Percentiles rank a stretch among this genome's conserved stretches.
phyloP scores from a whole-genome alignment of 163 green algal species.

The Scenedesmus sp. region DNA sequence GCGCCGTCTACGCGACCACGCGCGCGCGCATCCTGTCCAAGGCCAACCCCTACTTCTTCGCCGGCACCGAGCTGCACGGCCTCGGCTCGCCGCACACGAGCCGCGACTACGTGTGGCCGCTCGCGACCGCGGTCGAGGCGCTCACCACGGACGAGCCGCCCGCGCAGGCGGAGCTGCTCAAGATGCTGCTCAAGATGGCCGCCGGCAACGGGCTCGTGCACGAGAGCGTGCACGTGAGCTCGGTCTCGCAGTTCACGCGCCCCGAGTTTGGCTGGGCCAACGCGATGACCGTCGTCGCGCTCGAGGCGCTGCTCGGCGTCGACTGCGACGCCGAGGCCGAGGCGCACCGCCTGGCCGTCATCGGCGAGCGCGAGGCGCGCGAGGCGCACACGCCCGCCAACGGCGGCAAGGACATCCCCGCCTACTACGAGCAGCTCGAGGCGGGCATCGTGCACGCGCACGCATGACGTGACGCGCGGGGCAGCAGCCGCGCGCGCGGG shows the following conservation, averaged over 20 bases:
- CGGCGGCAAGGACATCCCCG: conserved; percentile 35
- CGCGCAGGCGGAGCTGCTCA: conserved; percentile 46
- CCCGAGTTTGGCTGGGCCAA: conserved; percentile 73
- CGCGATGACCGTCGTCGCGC: conserved; percentile 62
- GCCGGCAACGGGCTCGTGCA: conserved; percentile 69
- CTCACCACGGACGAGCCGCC: conserved; percentile 43
- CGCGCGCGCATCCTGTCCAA: conserved; percentile 36
- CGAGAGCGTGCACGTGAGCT: conserved; percentile 58
- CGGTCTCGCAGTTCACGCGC: conserved; percentile 48
- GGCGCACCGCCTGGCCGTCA: conserved; percentile 20
- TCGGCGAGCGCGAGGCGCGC: background rate
- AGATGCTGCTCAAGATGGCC: conserved; percentile 40
- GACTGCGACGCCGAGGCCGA: conserved; percentile 58
- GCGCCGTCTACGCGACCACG: conserved; percentile 3
- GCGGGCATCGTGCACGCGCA: conserved; percentile 46
- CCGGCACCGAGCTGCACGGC: conserved; percentile 52
- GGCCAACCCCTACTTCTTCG: conserved; percentile 54
- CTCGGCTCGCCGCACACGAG: conserved; percentile 69
- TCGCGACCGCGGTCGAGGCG: conserved; percentile 62
- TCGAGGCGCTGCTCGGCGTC: conserved; percentile 50
- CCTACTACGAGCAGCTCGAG: conserved; percentile 53
- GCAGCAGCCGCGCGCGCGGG: no score
- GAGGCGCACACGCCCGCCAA: conserved; percentile 24
- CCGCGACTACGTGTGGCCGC: conserved; percentile 58
- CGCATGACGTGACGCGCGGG: no score